Percentiles rank a stretch among this genome's conserved stretches.
Evolutionary conservation across 2,329 filamentous ascomycete genomes (phyloP).

Genomic region (Ciborinia camelliae): DNA sequence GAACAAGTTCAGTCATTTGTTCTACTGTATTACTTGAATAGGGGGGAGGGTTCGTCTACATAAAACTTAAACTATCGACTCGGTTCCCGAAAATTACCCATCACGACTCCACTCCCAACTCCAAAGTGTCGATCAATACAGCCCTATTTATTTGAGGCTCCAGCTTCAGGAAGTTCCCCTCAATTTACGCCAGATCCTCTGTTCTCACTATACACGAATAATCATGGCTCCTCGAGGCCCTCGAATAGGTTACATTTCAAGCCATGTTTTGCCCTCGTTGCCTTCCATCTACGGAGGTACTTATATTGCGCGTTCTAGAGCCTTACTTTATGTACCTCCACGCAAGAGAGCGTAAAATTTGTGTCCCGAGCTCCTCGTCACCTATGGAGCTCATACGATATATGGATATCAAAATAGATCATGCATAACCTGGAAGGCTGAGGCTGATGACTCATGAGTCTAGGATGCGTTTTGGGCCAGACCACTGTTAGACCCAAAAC

Average conservation of each 20-base stretch:
- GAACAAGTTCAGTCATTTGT: neutral
- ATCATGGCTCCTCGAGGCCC: neutral
- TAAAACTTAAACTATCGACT: neutral
- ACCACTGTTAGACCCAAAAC: neutral
- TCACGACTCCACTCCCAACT: neutral
- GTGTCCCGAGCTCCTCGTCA: neutral
- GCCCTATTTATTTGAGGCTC: neutral
- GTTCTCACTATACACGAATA: neutral
- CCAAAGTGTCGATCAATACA: neutral
- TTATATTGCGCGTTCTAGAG: neutral
- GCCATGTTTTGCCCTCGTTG: neutral
- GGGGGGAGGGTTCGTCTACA: neutral
- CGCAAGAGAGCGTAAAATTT: neutral
- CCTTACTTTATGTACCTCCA: neutral
- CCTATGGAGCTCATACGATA: neutral
- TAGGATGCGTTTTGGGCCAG: neutral
- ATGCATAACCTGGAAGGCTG: neutral
- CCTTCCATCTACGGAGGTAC: neutral
- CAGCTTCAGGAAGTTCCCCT: neutral
- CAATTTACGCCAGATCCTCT: neutral
- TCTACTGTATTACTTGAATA: neutral
- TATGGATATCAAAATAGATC: neutral
- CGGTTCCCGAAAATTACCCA: neutral
- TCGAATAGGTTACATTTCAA: neutral
- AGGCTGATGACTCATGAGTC: constrained; percentile 1